Evolutionary conservation across 306 rosid genomes (phyloP), one percentile per base, ranked within the genome.

Genomic region (Vigna radiata): DNA sequence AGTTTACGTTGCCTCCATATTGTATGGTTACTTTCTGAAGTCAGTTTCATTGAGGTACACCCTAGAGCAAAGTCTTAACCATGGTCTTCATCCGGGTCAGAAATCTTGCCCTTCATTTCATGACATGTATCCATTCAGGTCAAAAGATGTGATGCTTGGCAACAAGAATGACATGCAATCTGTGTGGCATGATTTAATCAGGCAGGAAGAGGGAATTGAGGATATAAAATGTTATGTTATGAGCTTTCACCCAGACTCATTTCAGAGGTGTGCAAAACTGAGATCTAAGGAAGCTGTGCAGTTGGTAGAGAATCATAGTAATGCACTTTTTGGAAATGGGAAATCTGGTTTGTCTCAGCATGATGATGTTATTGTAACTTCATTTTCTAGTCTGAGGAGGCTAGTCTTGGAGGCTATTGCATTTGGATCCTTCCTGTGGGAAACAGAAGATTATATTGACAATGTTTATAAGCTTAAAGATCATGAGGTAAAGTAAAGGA

Each of bases 381-480:
- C 97, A 8, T 90, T 84, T 84, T 88, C 95, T 13, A 92, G 93
- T 69, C 71, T 92, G 77, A 92, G 84, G 89, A 90, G 97, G 78
- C 82, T 92, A 67, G 90, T 88, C 36, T 79, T 90, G 82, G 97
- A 92, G 82, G 96, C 96, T 50, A 90, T 89, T 63, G 96, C 97
- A 25, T 92, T 92, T 66, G 97, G 97, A 48, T 87, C 93, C 8
- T 92, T 92, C 83, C 91, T 92, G 48, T 88, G 96, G 97, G 97
- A 88, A 61, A 82, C 89, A 6, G 96, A 92, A 83, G 96, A 90
- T 64, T 87, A 79, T 81, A 64, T 92, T 19, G 87, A 86, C 68
- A 72, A 70, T 80, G 76, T 90, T 7, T 92, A 90, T 78, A 83
- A 81, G 87, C 96, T 92, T 23, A 86, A 83, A 82, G 90, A 85